These are phyloP conservation scores for Acacia melanoxylon DNA, from an alignment of 306 rosid species.

Conservation along the genomic window DNA sequence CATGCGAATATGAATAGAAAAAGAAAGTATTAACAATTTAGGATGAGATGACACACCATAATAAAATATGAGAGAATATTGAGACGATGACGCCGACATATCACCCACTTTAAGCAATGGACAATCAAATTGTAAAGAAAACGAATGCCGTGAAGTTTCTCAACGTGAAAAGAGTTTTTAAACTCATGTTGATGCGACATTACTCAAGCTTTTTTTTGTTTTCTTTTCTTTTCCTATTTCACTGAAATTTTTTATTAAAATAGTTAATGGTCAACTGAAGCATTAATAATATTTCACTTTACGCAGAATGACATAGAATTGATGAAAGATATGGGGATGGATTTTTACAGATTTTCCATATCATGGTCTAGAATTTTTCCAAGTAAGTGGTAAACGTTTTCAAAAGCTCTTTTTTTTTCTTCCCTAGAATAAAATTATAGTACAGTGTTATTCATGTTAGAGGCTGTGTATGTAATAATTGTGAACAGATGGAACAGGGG, in stretches of 20 bases:
- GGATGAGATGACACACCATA: constrained; percentile 25
- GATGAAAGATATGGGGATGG: constrained; percentile 95
- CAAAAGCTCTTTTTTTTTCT: background rate
- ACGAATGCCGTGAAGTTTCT: constrained; percentile 20
- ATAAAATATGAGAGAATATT: constrained; percentile 10
- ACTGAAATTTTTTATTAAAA: background rate
- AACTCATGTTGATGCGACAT: constrained; percentile 19
- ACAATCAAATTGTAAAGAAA: background rate
- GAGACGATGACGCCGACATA: constrained; percentile 28
- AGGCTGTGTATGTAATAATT: constrained; percentile 12
- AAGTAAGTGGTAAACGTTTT: constrained; percentile 54
- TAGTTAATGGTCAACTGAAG: constrained; percentile 8
- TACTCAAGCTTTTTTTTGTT: background rate
- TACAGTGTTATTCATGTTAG: background rate
- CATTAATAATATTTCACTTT: constrained; percentile 24
- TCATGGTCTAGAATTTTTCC: constrained; percentile 97
- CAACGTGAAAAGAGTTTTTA: background rate
- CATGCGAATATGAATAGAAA: background rate
- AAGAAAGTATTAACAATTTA: constrained; percentile 26
- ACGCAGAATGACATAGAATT: constrained; percentile 74
- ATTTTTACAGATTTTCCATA: constrained; percentile 89
- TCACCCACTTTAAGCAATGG: constrained; percentile 33
- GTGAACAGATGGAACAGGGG: constrained; percentile 80
- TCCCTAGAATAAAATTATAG: background rate
- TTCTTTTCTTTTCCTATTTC: background rate